Evolutionary conservation across 2,329 filamentous ascomycete genomes (phyloP).

Genomic region (Fusarium xyrophilum): DNA sequence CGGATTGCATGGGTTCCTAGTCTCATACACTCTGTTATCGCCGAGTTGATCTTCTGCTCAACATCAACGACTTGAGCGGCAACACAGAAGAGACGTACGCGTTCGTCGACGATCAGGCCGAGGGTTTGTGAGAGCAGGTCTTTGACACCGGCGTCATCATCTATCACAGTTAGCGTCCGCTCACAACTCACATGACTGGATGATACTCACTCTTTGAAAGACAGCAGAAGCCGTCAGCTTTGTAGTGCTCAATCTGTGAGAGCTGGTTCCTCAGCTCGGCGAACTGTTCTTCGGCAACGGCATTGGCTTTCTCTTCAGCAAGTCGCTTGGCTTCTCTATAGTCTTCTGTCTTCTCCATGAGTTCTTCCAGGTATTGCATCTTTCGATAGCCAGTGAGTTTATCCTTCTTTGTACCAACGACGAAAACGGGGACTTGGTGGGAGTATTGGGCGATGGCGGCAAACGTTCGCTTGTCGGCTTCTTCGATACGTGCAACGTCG

Average conservation of each 20-base stretch:
- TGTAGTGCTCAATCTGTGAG: constrained; percentile 40
- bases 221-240: constrained; percentile 38
- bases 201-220: constrained; percentile 29
- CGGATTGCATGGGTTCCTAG: constrained; percentile 40
- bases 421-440: constrained; percentile 38
- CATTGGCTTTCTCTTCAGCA: constrained; percentile 33
- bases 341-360: constrained; percentile 39
- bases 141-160: constrained; percentile 35
- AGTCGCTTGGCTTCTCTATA: constrained; percentile 37
- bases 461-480: constrained; percentile 39
- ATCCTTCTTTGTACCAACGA: constrained; percentile 39
- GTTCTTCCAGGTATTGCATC: constrained; percentile 28
- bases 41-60: constrained; percentile 43
- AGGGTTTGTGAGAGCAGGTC: constrained; percentile 40
- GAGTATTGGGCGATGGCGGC: constrained; percentile 40
- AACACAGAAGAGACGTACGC: constrained; percentile 43
- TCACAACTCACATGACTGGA: accelerated
- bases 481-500: constrained; percentile 38
- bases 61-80: constrained; percentile 43
- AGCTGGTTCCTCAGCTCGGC: constrained; percentile 34
- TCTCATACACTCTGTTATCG: constrained; percentile 42
- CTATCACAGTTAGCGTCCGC: not conserved
- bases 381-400: constrained; percentile 36
- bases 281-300: constrained; percentile 35
- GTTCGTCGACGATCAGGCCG: constrained; percentile 40